phyloP scores from a whole-genome alignment of 257 asterid genomes.

The Solanum ossicruentum region DNA sequence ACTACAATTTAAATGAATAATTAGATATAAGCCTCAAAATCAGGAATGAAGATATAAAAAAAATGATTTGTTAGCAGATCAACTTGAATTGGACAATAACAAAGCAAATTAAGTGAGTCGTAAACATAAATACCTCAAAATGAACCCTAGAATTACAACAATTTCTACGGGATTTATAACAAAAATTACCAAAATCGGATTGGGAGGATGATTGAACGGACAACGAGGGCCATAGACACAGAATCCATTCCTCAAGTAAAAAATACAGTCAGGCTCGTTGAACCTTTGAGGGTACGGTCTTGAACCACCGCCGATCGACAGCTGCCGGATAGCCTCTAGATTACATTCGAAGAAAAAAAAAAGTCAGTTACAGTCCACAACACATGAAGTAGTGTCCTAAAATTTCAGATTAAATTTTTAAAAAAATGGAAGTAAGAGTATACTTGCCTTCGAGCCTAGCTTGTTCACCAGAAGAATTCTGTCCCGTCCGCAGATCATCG shows the following conservation, averaged over 20 bases:
- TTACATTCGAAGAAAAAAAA: not conserved
- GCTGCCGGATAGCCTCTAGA: conserved; percentile 22
- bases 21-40: not conserved
- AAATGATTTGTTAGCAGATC: not conserved
- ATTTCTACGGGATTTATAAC: not conserved
- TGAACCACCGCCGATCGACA: conserved; percentile 8
- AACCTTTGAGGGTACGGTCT: conserved; percentile 16
- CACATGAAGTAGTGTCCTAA: not conserved
- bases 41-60: not conserved
- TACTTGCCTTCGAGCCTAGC: not conserved
- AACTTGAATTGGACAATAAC: not conserved
- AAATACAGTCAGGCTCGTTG: conserved; percentile 14
- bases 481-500: not conserved
- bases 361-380: not conserved
- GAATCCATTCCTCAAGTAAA: conserved; percentile 16
- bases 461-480: not conserved
- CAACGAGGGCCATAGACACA: conserved; percentile 27
- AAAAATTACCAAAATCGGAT: not conserved
- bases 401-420: not conserved
- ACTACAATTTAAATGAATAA: not conserved
- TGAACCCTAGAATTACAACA: not conserved
- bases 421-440: not conserved
- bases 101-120: not conserved
- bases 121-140: not conserved
- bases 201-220: conserved; percentile 25